These are phyloP conservation scores for Colletotrichum sp. DNA, from an alignment of 2,329 filamentous ascomycete genomes.

Conservation along the genomic window DNA sequence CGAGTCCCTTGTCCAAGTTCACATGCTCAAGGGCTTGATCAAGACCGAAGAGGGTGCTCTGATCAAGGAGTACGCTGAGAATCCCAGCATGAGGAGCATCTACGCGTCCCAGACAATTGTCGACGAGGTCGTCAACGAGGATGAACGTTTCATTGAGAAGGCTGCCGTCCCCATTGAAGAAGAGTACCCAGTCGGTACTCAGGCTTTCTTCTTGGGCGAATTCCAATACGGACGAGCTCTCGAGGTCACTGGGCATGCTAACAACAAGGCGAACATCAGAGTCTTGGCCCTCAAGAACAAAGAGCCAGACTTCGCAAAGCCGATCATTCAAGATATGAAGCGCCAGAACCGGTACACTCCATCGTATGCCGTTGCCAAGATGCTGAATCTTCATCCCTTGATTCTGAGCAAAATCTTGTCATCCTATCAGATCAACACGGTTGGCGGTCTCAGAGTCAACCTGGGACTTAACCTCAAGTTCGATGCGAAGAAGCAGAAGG, in stretches of 20 bases:
- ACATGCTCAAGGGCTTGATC: conserved; percentile 88
- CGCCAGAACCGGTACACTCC: conserved; percentile 78
- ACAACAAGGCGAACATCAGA: conserved; percentile 79
- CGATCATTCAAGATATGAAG: conserved; percentile 75
- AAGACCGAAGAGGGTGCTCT: conserved; percentile 92
- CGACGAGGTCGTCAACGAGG: conserved; percentile 87
- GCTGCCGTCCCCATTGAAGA: conserved; percentile 87
- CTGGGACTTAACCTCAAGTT: conserved; percentile 97
- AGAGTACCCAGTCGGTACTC: conserved; percentile 84
- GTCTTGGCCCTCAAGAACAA: conserved; percentile 74
- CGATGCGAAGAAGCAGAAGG: conserved; percentile 92
- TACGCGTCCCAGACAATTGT: conserved; percentile 93
- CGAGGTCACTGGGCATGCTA: conserved; percentile 77
- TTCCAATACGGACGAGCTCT: conserved; percentile 90
- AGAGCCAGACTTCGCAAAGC: conserved; percentile 81
- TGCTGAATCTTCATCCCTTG: conserved; percentile 81
- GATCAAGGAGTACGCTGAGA: conserved; percentile 88
- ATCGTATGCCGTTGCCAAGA: conserved; percentile 86
- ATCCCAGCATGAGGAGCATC: conserved; percentile 84
- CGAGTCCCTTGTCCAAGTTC: conserved; percentile 88
- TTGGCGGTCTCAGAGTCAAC: conserved; percentile 85
- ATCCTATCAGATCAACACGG: conserved; percentile 80
- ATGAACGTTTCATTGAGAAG: conserved; percentile 91
- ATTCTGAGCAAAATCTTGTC: conserved; percentile 96
- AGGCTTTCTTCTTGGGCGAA: conserved; percentile 93